Percentiles rank a stretch among this genome's conserved stretches.
These are phyloP conservation scores for Penicillium longicatenatum DNA, from an alignment of 495 filamentous ascomycete species.

Conservation along the genomic window DNA sequence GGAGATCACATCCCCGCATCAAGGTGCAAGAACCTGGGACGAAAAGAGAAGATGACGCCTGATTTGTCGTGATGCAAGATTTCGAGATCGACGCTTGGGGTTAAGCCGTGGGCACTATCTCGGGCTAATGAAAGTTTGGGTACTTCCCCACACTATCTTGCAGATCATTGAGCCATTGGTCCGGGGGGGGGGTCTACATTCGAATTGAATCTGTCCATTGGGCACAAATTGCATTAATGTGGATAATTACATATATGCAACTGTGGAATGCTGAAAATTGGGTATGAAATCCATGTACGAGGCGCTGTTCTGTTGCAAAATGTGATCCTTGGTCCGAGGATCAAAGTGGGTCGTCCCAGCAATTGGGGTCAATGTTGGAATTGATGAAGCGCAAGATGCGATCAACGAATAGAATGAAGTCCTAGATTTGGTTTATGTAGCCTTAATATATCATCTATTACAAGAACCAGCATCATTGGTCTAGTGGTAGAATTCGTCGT, in stretches of 20 bases:
- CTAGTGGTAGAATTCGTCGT: slow-evolving; percentile 63
- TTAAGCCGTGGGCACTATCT: neutral
- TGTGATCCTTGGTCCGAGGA: neutral
- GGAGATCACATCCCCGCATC: neutral
- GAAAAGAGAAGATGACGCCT: neutral
- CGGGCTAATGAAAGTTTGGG: slow-evolving; percentile 8
- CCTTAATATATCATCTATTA: fast-evolving
- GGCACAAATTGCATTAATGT: neutral
- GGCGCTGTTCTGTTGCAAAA: neutral
- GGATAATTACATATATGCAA: neutral
- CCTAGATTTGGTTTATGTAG: neutral
- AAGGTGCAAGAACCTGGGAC: neutral
- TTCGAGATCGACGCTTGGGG: neutral
- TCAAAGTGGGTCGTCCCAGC: neutral
- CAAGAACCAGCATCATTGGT: slow-evolving; percentile 51
- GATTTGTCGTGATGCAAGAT: neutral
- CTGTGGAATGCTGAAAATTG: neutral
- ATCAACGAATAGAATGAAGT: too few species aligned
- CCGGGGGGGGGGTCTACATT: neutral
- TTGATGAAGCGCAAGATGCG: too few species aligned
- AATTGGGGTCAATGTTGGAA: neutral
- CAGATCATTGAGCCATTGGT: slow-evolving; percentile 2
- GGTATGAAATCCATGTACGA: neutral
- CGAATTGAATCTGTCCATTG: neutral
- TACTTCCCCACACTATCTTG: neutral